Percentiles rank a stretch among this genome's conserved stretches.
These are phyloP conservation scores for Psilocybe subaeruginosa DNA, from an alignment of 768 basidiomycete genomes.

Conservation along the genomic window DNA sequence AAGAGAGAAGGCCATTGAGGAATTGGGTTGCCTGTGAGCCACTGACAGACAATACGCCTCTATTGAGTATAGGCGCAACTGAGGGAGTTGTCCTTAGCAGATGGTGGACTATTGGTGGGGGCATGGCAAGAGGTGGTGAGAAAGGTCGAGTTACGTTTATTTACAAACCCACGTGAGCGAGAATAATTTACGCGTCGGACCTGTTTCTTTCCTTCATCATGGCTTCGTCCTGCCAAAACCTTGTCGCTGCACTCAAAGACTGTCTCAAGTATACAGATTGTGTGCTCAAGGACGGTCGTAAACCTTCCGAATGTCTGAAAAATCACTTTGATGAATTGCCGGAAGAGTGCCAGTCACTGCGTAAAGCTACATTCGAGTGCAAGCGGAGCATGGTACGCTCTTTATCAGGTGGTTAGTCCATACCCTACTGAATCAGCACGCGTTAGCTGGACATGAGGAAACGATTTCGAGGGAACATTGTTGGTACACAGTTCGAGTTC, in stretches of 20 bases:
- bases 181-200: background rate
- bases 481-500: conserved; percentile 54
- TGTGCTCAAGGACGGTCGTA: conserved; percentile 72
- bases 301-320: conserved; percentile 87
- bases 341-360: conserved; percentile 75
- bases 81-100: conserved; percentile 53
- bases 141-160: background rate
- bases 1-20: conserved; percentile 76
- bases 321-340: conserved; percentile 78
- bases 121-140: conserved; percentile 26
- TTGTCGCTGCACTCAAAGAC: conserved; percentile 79
- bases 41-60: conserved; percentile 73
- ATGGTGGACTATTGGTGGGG: conserved; percentile 40
- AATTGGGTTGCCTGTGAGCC: conserved; percentile 84
- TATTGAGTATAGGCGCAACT: conserved; percentile 63
- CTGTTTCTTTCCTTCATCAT: conserved; percentile 36
- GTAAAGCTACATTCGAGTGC: conserved; percentile 87
- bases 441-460: conserved; percentile 82
- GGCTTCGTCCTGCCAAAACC: conserved; percentile 80
- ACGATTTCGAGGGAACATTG: conserved; percentile 75
- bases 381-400: conserved; percentile 83
- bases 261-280: conserved; percentile 88
- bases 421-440: background rate
- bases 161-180: conserved; percentile 1
- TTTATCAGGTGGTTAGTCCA: background rate